These are phyloP conservation scores for Betula pendula DNA, from an alignment of 306 rosid species.

Conservation along the genomic window DNA sequence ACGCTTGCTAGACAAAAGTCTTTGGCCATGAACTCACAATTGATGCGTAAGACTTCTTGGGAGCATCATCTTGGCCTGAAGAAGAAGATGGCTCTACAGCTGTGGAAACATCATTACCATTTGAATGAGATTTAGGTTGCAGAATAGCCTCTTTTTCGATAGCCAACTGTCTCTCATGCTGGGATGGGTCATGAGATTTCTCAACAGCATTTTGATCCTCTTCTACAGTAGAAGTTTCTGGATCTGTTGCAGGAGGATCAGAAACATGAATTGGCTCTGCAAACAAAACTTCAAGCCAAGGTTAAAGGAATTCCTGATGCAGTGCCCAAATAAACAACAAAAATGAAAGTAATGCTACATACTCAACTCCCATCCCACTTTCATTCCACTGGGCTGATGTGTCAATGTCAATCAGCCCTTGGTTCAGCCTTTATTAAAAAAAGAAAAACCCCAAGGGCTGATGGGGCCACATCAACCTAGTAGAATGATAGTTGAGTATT, in stretches of 20 bases:
- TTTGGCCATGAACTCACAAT: slow-evolving; percentile 48
- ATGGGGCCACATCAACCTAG: too few relatives aligned
- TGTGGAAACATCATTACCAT: slow-evolving; percentile 48
- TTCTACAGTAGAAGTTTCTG: slow-evolving; percentile 34
- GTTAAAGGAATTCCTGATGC: slow-evolving; percentile 23
- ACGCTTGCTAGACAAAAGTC: slow-evolving; percentile 21
- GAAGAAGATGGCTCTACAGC: slow-evolving; percentile 40
- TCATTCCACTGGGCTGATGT: too few relatives aligned
- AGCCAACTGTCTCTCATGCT: slow-evolving; percentile 38
- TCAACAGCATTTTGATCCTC: slow-evolving; percentile 39
- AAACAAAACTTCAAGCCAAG: slow-evolving; percentile 12
- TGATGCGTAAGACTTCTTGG: slow-evolving; percentile 78
- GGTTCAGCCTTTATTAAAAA: too few relatives aligned
- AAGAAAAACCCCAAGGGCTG: too few relatives aligned
- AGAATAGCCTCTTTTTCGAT: slow-evolving; percentile 37
- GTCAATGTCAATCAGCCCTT: too few relatives aligned
- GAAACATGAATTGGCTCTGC: slow-evolving; percentile 45
- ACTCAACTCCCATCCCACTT: too few relatives aligned
- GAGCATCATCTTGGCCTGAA: slow-evolving; percentile 49
- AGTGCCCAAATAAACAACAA: slow-evolving; percentile 6
- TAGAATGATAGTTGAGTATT: too few relatives aligned
- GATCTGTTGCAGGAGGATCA: slow-evolving; percentile 54
- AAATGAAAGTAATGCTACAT: too few relatives aligned
- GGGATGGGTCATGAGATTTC: slow-evolving; percentile 42
- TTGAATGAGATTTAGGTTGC: slow-evolving; percentile 46